These are phyloP conservation scores for Umbellularia californica DNA, from an alignment of 164 flowering plant genomes.

Conservation along the genomic window DNA sequence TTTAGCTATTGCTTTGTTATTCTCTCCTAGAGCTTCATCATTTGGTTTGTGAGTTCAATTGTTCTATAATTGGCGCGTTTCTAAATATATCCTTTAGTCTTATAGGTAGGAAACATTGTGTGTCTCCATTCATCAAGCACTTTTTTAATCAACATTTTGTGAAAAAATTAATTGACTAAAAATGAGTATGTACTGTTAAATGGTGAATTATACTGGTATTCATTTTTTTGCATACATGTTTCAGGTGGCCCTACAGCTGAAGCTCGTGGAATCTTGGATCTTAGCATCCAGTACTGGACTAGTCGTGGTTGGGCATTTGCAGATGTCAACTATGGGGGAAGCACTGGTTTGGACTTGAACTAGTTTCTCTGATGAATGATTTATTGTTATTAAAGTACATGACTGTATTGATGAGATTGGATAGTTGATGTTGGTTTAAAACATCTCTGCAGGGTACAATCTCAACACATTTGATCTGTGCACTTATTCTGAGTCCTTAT, in stretches of 20 bases:
- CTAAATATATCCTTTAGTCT: no score
- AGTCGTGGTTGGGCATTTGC: slow-evolving; percentile 99
- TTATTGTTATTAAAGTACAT: not conserved
- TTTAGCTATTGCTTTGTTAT: no score
- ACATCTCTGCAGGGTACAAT: not conserved
- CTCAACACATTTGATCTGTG: no score
- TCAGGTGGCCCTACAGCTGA: slow-evolving; percentile 96
- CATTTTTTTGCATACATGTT: slow-evolving; percentile 10
- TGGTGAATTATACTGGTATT: not conserved
- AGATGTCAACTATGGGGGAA: slow-evolving; percentile 98
- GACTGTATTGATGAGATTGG: not conserved
- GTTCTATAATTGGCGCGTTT: no score
- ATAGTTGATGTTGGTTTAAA: not conserved
- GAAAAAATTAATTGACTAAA: no score
- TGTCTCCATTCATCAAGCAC: no score
- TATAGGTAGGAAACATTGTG: no score
- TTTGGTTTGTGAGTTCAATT: no score
- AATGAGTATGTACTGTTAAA: no score
- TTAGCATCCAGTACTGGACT: slow-evolving; percentile 91
- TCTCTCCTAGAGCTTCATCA: no score
- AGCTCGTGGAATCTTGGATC: slow-evolving; percentile 69
- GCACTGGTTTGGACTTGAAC: slow-evolving; percentile 64
- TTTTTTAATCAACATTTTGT: no score
- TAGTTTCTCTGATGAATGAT: not conserved
- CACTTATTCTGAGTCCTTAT: no score